phyloP scores from a whole-genome alignment of 2,329 filamentous ascomycete species.

The Aspergillus arachidicola region DNA sequence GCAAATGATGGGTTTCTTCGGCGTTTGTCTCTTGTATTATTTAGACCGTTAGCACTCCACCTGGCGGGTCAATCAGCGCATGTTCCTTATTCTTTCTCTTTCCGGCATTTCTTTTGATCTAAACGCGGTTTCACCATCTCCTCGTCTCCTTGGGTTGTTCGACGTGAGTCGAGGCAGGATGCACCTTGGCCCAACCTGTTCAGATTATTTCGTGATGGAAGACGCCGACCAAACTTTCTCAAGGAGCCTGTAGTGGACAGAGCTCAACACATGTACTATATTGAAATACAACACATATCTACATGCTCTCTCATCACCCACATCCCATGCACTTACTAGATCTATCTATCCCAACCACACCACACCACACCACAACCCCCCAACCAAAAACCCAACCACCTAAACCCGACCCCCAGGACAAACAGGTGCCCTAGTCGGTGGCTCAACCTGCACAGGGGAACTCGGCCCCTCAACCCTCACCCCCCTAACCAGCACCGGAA shows the following conservation, averaged over 20 bases:
- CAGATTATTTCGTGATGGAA: not conserved
- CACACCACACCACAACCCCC: not conserved
- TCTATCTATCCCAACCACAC: not conserved
- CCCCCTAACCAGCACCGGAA: conserved; percentile 54
- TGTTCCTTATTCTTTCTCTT: conserved; percentile 6
- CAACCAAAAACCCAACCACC: not conserved
- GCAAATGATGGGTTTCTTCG: not conserved
- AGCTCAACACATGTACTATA: conserved; percentile 15
- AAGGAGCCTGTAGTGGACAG: conserved; percentile 1
- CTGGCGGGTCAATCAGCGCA: not conserved
- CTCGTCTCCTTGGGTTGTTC: not conserved
- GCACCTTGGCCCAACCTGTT: not conserved
- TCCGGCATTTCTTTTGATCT: not conserved
- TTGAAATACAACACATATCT: conserved; percentile 13
- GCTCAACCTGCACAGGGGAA: conserved; percentile 25
- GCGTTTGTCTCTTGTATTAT: conserved; percentile 9
- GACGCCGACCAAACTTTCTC: not conserved
- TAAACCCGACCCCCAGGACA: not conserved
- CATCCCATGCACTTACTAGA: not conserved
- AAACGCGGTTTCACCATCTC: not conserved
- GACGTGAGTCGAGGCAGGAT: no score
- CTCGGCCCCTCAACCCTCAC: conserved; percentile 29
- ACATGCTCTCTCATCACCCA: not conserved
- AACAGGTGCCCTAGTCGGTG: conserved; percentile 26
- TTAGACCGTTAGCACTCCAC: conserved; percentile 3